phyloP scores from a whole-genome alignment of 495 filamentous ascomycete species.

The Penicillium tannophilum region DNA sequence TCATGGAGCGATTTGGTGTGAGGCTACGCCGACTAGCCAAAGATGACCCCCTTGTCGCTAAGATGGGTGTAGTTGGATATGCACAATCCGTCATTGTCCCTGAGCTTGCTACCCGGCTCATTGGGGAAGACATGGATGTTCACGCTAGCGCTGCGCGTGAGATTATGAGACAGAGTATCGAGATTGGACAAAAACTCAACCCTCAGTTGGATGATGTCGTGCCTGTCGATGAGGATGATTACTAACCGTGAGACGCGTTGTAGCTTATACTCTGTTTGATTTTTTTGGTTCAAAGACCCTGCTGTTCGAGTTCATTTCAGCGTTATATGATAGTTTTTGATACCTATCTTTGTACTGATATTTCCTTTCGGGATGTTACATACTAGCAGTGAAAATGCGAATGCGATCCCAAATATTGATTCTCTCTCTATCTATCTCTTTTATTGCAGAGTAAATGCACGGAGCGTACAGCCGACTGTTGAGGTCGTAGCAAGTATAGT shows the following conservation, averaged over 20 bases:
- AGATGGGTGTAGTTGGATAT: slow-evolving; percentile 70
- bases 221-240: slow-evolving; percentile 25
- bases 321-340: slow-evolving; percentile 1
- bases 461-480: no score
- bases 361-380: background rate
- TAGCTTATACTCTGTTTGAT: background rate
- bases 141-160: slow-evolving; percentile 62
- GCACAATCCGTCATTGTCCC: slow-evolving; percentile 86
- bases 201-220: slow-evolving; percentile 64
- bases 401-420: background rate
- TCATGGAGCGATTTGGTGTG: slow-evolving; percentile 62
- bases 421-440: no score
- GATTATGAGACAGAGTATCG: slow-evolving; percentile 72
- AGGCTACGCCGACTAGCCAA: slow-evolving; percentile 64
- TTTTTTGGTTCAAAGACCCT: background rate
- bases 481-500: no score
- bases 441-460: no score
- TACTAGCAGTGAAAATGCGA: background rate
- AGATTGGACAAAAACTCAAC: slow-evolving; percentile 77
- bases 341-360: background rate
- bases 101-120: slow-evolving; percentile 73
- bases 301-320: background rate
- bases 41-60: slow-evolving; percentile 68
- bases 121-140: slow-evolving; percentile 85
- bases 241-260: slow-evolving; percentile 1